Conservation (phyloP, 371 early-diverging fungal species). For the Actinomortierella ambigua region DNA sequence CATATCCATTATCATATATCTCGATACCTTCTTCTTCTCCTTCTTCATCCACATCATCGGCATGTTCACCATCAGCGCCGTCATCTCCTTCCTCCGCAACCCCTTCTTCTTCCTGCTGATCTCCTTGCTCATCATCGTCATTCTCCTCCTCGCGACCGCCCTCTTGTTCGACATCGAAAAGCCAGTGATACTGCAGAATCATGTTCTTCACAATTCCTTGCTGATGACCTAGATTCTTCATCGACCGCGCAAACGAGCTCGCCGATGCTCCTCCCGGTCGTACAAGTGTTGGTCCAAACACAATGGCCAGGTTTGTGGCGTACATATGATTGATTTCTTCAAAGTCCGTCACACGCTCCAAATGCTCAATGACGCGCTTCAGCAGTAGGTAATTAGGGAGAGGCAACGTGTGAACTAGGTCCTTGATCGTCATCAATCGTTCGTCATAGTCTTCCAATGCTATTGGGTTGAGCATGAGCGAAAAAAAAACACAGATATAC, state of each 20-base stretch:
- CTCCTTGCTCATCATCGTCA: conserved; percentile 11
- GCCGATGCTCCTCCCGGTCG: conserved; percentile 77
- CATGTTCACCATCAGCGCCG: neutral
- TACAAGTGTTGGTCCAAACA: conserved; percentile 84
- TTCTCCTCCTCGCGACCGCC: conserved; percentile 29
- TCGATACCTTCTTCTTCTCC: neutral
- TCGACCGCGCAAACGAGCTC: conserved; percentile 72
- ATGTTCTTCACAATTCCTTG: conserved; percentile 82
- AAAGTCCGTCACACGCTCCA: conserved; percentile 83
- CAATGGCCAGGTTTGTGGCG: conserved; percentile 84
- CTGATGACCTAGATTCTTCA: conserved; percentile 83
- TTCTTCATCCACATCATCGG: too few species aligned
- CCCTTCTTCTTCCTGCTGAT: conserved; percentile 17
- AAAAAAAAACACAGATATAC: neutral
- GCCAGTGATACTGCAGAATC: conserved; percentile 83
- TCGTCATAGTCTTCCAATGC: conserved; percentile 81
- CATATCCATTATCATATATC: too few species aligned
- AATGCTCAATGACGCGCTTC: conserved; percentile 76
- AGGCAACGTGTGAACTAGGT: conserved; percentile 71
- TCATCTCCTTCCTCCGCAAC: neutral
- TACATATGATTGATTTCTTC: conserved; percentile 89
- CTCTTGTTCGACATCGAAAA: conserved; percentile 81
- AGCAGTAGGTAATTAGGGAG: conserved; percentile 70
- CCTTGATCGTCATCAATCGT: conserved; percentile 77
- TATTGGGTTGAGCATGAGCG: conserved; percentile 9